A percentile compares a stretch with the other conserved stretches of the same genome.
Evolutionary conservation across 2,329 filamentous ascomycete genomes (phyloP).

Genomic region (Nemania abortiva): DNA sequence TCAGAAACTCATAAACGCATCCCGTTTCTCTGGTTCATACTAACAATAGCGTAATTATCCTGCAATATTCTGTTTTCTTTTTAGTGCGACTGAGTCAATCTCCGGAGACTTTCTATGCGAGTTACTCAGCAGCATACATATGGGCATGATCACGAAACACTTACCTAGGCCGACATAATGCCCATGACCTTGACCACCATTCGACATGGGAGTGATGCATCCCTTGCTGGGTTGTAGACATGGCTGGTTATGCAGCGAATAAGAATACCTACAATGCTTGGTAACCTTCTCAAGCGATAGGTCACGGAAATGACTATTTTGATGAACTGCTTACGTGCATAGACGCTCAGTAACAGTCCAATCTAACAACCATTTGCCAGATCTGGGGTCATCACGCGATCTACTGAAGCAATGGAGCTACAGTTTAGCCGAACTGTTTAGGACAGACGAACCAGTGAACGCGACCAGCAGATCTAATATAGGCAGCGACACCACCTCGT

Average conservation of each 20-base stretch:
- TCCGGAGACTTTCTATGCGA: slow-evolving; percentile 6
- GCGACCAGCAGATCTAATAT: not conserved
- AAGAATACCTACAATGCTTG: not conserved
- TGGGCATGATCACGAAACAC: no score
- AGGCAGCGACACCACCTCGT: slow-evolving; percentile 7
- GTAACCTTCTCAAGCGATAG: not conserved
- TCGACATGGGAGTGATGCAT: not conserved
- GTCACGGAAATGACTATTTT: not conserved
- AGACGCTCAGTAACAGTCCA: not conserved
- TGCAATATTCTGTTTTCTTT: slow-evolving; percentile 15
- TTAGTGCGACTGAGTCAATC: slow-evolving; percentile 1
- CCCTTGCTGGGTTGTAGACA: no score
- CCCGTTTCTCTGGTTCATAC: slow-evolving; percentile 6
- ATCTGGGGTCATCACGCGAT: not conserved
- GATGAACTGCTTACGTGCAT: slow-evolving; percentile 18
- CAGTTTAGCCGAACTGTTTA: not conserved
- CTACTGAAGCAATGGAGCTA: not conserved
- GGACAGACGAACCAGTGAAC: not conserved
- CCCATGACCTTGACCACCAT: not conserved
- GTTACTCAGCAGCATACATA: not conserved
- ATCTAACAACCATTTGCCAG: not conserved
- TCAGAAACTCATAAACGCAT: not conserved
- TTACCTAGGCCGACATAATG: not conserved
- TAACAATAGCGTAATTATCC: slow-evolving; percentile 3
- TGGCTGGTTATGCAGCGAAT: no score